Base-by-base conservation (phyloP, 805 yeast species). In the Pichia membranifaciens region DNA sequence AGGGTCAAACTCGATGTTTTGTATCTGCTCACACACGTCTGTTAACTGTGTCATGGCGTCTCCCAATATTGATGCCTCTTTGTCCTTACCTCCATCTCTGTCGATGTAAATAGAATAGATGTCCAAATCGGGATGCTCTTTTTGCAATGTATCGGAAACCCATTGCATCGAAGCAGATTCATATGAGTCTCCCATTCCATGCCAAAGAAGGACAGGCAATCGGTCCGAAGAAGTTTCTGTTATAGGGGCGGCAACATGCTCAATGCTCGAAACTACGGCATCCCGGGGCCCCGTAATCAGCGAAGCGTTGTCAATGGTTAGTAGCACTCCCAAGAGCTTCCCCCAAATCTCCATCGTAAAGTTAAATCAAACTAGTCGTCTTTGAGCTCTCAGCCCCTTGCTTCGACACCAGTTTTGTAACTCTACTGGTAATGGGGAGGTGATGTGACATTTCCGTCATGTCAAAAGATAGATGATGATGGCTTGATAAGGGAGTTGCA, bases 151-250 rank as follows among this genome's bases (percentile, higher is more conserved):
- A 0, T 68, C 69, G 5, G 65, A 62, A 1, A 74, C 76, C n/a
- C 69, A 61, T 28, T 64, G 66, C 71, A 84, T 77, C 0, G 84
- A 78, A 0, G 73, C 60, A 0, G 88, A 78, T 57, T 82, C 75
- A 59, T 80, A 85, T 10, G 76, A 72, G 60, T 86, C 95, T 0
- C 95, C 93, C 64, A 87, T 71, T 0, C 95, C 95, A 57, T 86
- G 95, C 95, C 95, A 86, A 36, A 87, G 58, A 2, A 86, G 87
- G 2, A 86, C 72, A 2, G 65, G 65, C 9, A 56, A 40, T 29
- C 46, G 53, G 2, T 9, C 16, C 10, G 44, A 25, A 4, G n/a
- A 21, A 18, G 17, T 36, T 41, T 17, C 34, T 5, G 21, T 15
- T 20, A 22, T 41, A 17, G 22, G 40, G 7, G 12, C 21, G 5